These are phyloP conservation scores for Alternaria solani DNA, from an alignment of 2,329 filamentous ascomycete genomes.

Conservation along the genomic window DNA sequence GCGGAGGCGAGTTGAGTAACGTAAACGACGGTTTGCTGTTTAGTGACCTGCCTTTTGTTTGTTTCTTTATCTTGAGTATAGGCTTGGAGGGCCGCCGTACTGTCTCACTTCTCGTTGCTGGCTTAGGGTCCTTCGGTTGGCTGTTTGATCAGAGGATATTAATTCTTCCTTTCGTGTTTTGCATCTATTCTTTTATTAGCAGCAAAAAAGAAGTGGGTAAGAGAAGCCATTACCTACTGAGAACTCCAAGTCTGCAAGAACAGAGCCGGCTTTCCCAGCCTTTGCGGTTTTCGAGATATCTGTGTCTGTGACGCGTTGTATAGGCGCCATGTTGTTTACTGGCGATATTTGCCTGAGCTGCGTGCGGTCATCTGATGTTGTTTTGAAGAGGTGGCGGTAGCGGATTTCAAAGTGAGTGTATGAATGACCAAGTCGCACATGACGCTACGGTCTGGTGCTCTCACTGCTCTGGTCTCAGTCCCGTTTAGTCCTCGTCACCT, in stretches of 20 bases:
- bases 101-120: not conserved
- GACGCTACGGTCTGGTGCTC: not conserved
- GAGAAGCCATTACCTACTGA: constrained; percentile 6
- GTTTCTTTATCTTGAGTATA: constrained; percentile 80
- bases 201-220: not conserved
- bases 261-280: not conserved
- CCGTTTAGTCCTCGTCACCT: constrained; percentile 1
- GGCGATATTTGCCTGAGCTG: not conserved
- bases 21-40: constrained; percentile 82
- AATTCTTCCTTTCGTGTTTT: constrained; percentile 16
- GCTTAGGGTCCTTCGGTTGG: constrained; percentile 12
- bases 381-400: not conserved
- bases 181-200: constrained; percentile 8
- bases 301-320: not conserved
- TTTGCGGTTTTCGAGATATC: not conserved
- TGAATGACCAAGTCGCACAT: not conserved
- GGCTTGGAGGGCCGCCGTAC: constrained; percentile 55
- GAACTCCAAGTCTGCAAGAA: constrained; percentile 7
- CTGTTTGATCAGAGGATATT: not conserved
- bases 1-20: constrained; percentile 85
- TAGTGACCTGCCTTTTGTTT: constrained; percentile 76
- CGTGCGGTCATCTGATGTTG: not conserved
- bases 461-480: not conserved
- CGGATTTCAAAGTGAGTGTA: not conserved
- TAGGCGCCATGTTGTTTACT: constrained; percentile 8